phyloP scores from a whole-genome alignment of 208 protist species.

The Wallacemonas sp. region DNA sequence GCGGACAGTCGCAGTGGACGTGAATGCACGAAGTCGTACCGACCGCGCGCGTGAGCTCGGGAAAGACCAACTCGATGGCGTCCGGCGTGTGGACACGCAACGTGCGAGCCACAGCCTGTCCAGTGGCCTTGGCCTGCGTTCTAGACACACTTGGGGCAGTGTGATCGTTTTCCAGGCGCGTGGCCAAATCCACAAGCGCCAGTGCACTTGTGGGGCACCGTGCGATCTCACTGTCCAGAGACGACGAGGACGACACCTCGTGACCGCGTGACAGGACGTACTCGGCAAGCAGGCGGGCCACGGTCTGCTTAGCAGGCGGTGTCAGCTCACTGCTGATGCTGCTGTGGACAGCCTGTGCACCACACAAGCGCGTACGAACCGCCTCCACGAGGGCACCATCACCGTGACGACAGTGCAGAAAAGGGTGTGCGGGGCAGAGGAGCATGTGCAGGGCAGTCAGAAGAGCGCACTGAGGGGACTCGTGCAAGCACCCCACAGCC shows the following conservation, averaged over 20 bases:
- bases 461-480: conserved; percentile 22
- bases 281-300: conserved; percentile 10
- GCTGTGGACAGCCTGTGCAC: neutral
- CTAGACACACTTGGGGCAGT: no score
- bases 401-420: conserved; percentile 26
- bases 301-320: conserved; percentile 11
- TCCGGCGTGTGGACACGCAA: conserved; percentile 10
- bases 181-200: neutral
- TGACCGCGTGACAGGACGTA: neutral
- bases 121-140: no score
- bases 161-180: neutral
- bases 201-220: neutral
- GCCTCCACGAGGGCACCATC: conserved; percentile 26
- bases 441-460: conserved; percentile 39
- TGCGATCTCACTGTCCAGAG: neutral
- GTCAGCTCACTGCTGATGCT: neutral
- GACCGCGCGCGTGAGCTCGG: conserved; percentile 2
- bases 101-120: no score
- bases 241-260: neutral
- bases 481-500: conserved; percentile 9
- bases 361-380: conserved; percentile 6
- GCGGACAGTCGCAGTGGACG: conserved; percentile 40
- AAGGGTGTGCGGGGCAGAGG: conserved; percentile 23
- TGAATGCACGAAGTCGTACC: conserved; percentile 10
- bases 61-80: conserved; percentile 23